A percentile compares a stretch with the other conserved stretches of the same genome.
Conservation (phyloP, 495 filamentous ascomycete genomes). For the Annulohypoxylon stygium region DNA sequence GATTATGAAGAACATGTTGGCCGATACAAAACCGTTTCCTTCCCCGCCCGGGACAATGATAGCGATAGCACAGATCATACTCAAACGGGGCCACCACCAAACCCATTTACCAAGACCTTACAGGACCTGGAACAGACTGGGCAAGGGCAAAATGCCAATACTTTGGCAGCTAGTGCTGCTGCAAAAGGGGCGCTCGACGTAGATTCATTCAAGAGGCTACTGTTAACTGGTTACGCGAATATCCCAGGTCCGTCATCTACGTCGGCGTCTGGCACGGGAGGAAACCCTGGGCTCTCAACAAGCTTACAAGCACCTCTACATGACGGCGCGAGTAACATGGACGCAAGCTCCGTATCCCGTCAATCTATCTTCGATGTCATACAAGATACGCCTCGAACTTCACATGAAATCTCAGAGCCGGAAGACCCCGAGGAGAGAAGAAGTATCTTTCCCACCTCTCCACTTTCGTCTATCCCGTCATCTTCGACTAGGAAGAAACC, state of each 20-base stretch:
- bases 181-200: constrained; percentile 68
- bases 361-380: constrained; percentile 60
- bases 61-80: constrained; percentile 8
- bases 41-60: constrained; percentile 20
- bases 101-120: constrained; percentile 65
- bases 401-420: constrained; percentile 59
- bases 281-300: background rate
- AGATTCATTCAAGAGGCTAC: constrained; percentile 70
- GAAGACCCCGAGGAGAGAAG: constrained; percentile 57
- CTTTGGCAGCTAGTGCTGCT: constrained; percentile 35
- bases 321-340: constrained; percentile 63
- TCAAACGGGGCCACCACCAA: constrained; percentile 54
- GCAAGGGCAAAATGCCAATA: constrained; percentile 31
- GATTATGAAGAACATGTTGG: constrained; percentile 45
- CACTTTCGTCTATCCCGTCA: constrained; percentile 38
- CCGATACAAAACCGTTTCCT: constrained; percentile 44
- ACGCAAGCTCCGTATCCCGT: constrained; percentile 61
- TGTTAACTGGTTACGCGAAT: constrained; percentile 70
- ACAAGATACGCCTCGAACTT: constrained; percentile 63
- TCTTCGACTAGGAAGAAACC: constrained; percentile 54
- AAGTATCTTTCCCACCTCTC: constrained; percentile 52
- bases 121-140: constrained; percentile 57
- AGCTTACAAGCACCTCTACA: constrained; percentile 30
- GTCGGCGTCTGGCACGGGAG: constrained; percentile 18
- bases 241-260: constrained; percentile 33